phyloP scores from a whole-genome alignment of 371 early-diverging fungal genomes.

The Actinomortierella wolfii region DNA sequence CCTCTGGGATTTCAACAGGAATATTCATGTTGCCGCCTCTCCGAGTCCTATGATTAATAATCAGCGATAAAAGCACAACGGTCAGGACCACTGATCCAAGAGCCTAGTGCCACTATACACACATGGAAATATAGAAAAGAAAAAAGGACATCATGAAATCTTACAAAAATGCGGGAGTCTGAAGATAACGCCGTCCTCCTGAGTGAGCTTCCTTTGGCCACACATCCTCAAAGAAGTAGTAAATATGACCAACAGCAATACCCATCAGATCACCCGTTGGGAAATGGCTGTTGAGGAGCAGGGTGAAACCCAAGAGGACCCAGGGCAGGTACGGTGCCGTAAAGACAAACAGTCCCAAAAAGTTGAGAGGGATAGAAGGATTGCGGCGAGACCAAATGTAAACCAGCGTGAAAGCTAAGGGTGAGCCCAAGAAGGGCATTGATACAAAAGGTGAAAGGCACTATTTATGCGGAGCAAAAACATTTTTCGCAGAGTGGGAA shows the following conservation, averaged over 20 bases:
- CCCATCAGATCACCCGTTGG: slow-evolving; percentile 87
- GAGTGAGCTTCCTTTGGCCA: slow-evolving; percentile 81
- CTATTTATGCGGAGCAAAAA: slow-evolving; percentile 47
- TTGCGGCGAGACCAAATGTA: slow-evolving; percentile 97
- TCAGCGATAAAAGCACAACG: slow-evolving; percentile 2
- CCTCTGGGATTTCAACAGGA: slow-evolving; percentile 26
- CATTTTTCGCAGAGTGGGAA: slow-evolving; percentile 1
- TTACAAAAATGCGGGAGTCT: slow-evolving; percentile 70
- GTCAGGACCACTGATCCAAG: too few relatives aligned
- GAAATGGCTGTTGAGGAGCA: slow-evolving; percentile 71
- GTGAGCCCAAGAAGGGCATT: slow-evolving; percentile 83
- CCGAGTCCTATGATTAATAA: background rate
- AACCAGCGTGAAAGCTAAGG: slow-evolving; percentile 86
- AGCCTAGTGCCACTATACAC: too few relatives aligned
- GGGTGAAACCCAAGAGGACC: slow-evolving; percentile 85
- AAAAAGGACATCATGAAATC: slow-evolving; percentile 7
- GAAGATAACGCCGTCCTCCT: slow-evolving; percentile 61
- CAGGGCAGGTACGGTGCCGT: slow-evolving; percentile 94
- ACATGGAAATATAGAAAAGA: background rate
- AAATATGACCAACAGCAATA: slow-evolving; percentile 88
- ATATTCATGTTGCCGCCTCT: slow-evolving; percentile 24
- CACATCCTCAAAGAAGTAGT: slow-evolving; percentile 94
- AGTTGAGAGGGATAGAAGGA: slow-evolving; percentile 82
- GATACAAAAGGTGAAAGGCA: slow-evolving; percentile 68
- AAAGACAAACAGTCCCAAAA: slow-evolving; percentile 88